Conservation (phyloP, 2,329 filamentous ascomycete species). For the Exophiala viscosa region DNA sequence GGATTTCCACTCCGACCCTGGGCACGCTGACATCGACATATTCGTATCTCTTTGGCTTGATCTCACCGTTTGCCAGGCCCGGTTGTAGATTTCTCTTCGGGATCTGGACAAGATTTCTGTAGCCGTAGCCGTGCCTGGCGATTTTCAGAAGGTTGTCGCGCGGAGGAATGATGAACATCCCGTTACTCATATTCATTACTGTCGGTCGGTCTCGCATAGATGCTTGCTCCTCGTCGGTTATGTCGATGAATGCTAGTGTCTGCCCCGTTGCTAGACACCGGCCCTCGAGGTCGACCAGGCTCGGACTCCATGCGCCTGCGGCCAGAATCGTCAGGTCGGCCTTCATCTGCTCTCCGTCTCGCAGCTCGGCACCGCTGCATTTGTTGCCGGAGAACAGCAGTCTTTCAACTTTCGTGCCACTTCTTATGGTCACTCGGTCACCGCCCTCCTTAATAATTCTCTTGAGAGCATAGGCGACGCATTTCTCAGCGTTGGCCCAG, state of each 20-base stretch:
- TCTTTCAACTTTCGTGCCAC: constrained; percentile 35
- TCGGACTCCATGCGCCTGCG: constrained; percentile 80
- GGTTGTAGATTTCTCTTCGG: constrained; percentile 12
- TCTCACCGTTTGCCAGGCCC: background rate
- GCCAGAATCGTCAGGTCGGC: constrained; percentile 58
- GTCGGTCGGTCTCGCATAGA: constrained; percentile 65
- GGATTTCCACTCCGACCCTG: constrained; percentile 37
- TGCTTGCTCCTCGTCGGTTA: constrained; percentile 68
- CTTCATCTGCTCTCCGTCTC: constrained; percentile 15
- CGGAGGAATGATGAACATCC: constrained; percentile 56
- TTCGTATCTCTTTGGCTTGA: background rate
- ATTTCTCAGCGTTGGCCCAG: constrained; percentile 44
- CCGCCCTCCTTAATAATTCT: constrained; percentile 30
- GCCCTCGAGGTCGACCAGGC: constrained; percentile 72
- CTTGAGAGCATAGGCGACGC: constrained; percentile 39
- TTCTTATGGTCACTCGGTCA: constrained; percentile 35
- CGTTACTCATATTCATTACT: constrained; percentile 45
- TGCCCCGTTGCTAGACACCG: constrained; percentile 79
- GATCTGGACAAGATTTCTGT: constrained; percentile 34
- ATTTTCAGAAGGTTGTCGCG: constrained; percentile 57
- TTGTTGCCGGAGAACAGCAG: constrained; percentile 31
- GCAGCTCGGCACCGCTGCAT: constrained; percentile 23
- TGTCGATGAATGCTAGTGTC: constrained; percentile 69
- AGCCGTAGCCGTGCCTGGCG: constrained; percentile 67
- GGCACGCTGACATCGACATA: constrained; percentile 38